phyloP scores from a whole-genome alignment of 768 basidiomycete species.

The Rhizopogon sp. region DNA sequence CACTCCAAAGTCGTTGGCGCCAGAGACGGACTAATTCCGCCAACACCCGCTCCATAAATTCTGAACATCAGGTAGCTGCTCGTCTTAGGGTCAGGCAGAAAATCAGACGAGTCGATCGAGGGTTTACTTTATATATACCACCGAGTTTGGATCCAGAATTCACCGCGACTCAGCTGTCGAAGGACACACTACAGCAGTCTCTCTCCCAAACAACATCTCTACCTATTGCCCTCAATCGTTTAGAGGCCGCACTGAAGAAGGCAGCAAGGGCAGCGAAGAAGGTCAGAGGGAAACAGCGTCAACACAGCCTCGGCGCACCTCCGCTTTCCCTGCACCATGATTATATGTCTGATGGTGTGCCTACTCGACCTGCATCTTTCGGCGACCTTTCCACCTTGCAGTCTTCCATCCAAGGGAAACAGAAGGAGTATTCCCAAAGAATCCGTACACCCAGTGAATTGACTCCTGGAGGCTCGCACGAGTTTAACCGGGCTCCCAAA shows the following conservation, averaged over 20 bases:
- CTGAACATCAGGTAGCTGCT: slow-evolving; percentile 57
- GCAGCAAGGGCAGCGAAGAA: slow-evolving; percentile 28
- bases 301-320: slow-evolving; percentile 1
- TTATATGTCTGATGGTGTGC: slow-evolving; percentile 30
- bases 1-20: slow-evolving; percentile 36
- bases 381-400: slow-evolving; percentile 19
- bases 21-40: slow-evolving; percentile 44
- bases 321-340: slow-evolving; percentile 20
- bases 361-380: slow-evolving; percentile 26
- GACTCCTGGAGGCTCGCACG: neutral
- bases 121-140: slow-evolving; percentile 64
- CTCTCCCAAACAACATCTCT: slow-evolving; percentile 43
- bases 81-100: slow-evolving; percentile 59
- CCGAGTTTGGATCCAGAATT: slow-evolving; percentile 20
- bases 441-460: neutral
- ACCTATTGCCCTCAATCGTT: slow-evolving; percentile 40
- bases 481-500: slow-evolving; percentile 29
- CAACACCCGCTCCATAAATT: slow-evolving; percentile 46
- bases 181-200: slow-evolving; percentile 13
- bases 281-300: slow-evolving; percentile 7
- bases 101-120: slow-evolving; percentile 52
- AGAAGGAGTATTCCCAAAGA: slow-evolving; percentile 18
- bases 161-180: neutral
- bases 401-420: slow-evolving; percentile 44
- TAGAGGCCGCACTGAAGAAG: slow-evolving; percentile 44